Evolutionary conservation across 306 rosid species (phyloP), one percentile per base, ranked within the genome.

Genomic region (Boehmeria nivea): DNA sequence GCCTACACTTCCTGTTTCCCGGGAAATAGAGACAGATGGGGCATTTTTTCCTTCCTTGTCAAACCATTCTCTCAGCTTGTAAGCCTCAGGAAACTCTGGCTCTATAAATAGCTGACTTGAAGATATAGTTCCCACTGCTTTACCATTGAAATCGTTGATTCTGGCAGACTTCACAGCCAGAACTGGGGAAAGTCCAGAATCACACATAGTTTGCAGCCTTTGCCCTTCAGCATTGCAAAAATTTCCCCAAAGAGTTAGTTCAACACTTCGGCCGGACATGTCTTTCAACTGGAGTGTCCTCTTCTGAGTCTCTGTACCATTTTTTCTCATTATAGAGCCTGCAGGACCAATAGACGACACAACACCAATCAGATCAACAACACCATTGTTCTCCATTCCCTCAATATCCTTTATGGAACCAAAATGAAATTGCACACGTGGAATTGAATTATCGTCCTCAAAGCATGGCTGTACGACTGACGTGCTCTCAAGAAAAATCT

Each of bases 201-300:
- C 95, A 25, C 89, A 87, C 51, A 81, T 75, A 62, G n/a, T 73
- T 60, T 91, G 96, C 68, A 91, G 71, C 38, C 65, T 68, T 63
- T 84, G 87, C 43, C 96, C 96, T 71, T 84, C 96, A 28, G 66
- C 67, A 53, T 77, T 80, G 70, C 89, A 81, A 70, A 82, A 70
- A 49, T 63, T 70, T 63, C 99, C 99, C 95, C 96, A 87, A 13
- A 91, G 59, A 59, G 99, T 81, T 39, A 91, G 61, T 56, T 91
- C 96, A 50, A 87, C 76, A 56, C 93, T 84, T 51, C 93, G 70
- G 46, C 83, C 75, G 54, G 95, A 84, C 84, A 62, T 73, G 63
- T 91, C 96, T 69, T 84, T 91, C 82, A 91, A 69, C 60, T 80
- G 93, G 59, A 91, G 95, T 31, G 82, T 36, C 77, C 99, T 76